Conservation (phyloP, 1,284 basidiomycete species). For the Leccinum pachyderme region DNA sequence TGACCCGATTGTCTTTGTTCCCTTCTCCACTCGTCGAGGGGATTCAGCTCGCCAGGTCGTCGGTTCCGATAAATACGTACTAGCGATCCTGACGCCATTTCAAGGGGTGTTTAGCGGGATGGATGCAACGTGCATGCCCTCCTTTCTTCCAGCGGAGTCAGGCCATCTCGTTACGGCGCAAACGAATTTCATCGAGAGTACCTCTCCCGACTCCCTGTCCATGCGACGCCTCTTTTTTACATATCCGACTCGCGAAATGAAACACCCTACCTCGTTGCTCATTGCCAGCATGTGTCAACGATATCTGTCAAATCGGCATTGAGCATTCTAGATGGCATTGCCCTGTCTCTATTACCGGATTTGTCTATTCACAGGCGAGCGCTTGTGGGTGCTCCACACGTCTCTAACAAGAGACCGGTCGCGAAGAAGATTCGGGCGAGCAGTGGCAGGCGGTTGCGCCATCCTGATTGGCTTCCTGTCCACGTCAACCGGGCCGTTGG, state of each 20-base stretch:
- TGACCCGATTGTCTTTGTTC: slow-evolving; percentile 24
- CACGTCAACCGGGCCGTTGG: background rate
- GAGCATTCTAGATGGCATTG: background rate
- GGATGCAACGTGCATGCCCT: background rate
- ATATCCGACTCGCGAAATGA: background rate
- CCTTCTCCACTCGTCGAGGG: slow-evolving; percentile 4
- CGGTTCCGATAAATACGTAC: background rate
- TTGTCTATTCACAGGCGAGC: background rate
- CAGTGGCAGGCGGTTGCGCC: background rate
- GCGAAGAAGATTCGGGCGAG: background rate
- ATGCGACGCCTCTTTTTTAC: background rate
- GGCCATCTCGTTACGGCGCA: background rate
- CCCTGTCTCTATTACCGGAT: background rate
- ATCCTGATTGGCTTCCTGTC: background rate
- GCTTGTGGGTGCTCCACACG: background rate
- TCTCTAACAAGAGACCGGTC: background rate
- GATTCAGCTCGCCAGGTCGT: background rate
- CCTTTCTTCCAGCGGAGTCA: background rate
- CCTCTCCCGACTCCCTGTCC: background rate
- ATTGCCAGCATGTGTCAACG: background rate
- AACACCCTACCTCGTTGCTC: background rate
- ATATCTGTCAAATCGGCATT: background rate
- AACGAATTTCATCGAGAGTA: background rate
- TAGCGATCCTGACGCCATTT: background rate
- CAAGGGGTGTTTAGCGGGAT: background rate